These are phyloP conservation scores for Pichia nanzhaoensis DNA, from an alignment of 805 yeast genomes.

Conservation along the genomic window DNA sequence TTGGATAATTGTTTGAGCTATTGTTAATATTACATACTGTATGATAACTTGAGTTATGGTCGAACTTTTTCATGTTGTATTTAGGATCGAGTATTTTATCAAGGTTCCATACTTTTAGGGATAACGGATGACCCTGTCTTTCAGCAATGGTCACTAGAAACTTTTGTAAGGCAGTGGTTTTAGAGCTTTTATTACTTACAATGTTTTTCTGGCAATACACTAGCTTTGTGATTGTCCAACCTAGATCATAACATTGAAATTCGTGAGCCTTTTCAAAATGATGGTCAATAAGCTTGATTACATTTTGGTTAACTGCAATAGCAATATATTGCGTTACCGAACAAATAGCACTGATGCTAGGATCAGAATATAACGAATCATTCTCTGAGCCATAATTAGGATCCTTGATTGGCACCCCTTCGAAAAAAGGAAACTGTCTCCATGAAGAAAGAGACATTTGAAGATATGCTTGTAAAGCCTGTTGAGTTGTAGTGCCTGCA, in stretches of 20 bases:
- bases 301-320: slow-evolving; percentile 48
- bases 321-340: slow-evolving; percentile 51
- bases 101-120: slow-evolving; percentile 69
- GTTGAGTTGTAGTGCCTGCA: no score
- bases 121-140: slow-evolving; percentile 60
- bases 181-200: no score
- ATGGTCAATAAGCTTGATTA: slow-evolving; percentile 49
- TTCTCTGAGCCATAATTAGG: slow-evolving; percentile 59
- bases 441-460: slow-evolving; percentile 30
- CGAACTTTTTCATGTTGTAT: slow-evolving; percentile 20
- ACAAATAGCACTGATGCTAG: slow-evolving; percentile 57
- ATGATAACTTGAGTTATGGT: slow-evolving; percentile 39
- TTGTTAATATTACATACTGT: slow-evolving; percentile 58
- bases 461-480: no score
- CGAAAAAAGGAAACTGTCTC: slow-evolving; percentile 82
- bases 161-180: slow-evolving; percentile 15
- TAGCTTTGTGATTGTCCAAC: slow-evolving; percentile 57
- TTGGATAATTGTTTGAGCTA: slow-evolving; percentile 72
- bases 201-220: slow-evolving; percentile 12
- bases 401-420: slow-evolving; percentile 74
- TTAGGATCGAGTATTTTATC: slow-evolving; percentile 35
- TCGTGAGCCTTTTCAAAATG: slow-evolving; percentile 40
- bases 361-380: slow-evolving; percentile 69
- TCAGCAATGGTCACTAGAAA: slow-evolving; percentile 66
- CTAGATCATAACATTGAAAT: slow-evolving; percentile 61